Evolutionary conservation across 176 grass and related monocot genomes (phyloP).

Genomic region (Rhynchospora tenuis): DNA sequence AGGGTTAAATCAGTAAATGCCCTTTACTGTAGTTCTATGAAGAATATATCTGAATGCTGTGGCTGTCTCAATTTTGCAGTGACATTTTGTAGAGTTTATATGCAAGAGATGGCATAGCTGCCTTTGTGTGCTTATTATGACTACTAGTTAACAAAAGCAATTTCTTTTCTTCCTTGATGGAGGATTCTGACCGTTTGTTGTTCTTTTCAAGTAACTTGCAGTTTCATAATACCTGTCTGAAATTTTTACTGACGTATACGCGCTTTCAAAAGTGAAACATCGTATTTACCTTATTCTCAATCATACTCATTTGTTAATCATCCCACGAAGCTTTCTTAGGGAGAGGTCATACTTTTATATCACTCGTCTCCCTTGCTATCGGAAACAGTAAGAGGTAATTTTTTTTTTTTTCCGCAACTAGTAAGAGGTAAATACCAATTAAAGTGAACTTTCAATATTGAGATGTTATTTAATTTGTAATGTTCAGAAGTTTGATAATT

Average conservation of each 20-base stretch:
- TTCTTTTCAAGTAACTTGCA: not conserved
- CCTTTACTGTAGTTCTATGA: not conserved
- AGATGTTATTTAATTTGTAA: not conserved
- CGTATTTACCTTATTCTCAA: not conserved
- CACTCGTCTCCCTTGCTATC: too few species aligned
- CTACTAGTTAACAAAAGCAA: not conserved
- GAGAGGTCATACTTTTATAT: too few species aligned
- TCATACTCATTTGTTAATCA: not conserved
- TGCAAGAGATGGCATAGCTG: not conserved
- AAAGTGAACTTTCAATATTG: not conserved
- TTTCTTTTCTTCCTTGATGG: not conserved
- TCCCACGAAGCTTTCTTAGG: not conserved
- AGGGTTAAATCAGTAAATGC: not conserved
- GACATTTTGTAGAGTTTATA: slow-evolving; percentile 4
- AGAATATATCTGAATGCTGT: not conserved
- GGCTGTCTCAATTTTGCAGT: slow-evolving; percentile 17
- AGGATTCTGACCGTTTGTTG: not conserved
- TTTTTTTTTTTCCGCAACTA: too few species aligned
- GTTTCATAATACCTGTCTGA: not conserved
- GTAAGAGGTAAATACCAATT: too few species aligned
- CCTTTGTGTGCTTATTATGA: not conserved
- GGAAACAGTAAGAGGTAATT: too few species aligned
- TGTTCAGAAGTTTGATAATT: not conserved
- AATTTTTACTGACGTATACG: not conserved
- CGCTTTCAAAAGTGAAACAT: too few species aligned